Base-by-base conservation (phyloP, 2,329 filamentous ascomycete species). In the Fusarium verticillioides region DNA sequence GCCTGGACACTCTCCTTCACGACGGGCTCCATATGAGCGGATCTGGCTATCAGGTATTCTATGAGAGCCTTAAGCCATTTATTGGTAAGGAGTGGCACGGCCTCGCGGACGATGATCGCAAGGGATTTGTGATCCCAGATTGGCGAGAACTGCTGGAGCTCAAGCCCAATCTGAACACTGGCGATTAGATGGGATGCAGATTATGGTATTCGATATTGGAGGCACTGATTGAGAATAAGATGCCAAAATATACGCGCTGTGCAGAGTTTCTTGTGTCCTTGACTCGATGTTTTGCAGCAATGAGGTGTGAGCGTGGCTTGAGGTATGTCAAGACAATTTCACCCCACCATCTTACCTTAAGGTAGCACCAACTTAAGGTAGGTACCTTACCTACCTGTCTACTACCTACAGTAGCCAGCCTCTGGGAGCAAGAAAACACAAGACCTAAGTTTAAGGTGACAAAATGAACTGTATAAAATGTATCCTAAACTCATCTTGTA, bases 11-110 rank as follows among this genome's bases (percentile, higher is more conserved):
- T 42, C 83, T 90, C 63, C 80, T 91, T n/a, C 84, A 86, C 7
- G 89, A 90, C 69, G 89, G 89, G 1, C 80, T 91, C 66, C 89
- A 91, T 78, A 83, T 91, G 81, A 87, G 84, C 65, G 85, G 86
- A 37, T 82, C 86, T 63, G 85, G 84, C 5, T 91, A 91, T 75
- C 83, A 77, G 53, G 80, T 90, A 54, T 84, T 91, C 57, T 89
- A 84, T 73, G 82, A 86, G 15, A 75, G 83, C 42, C 79, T 90
- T 34, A 74, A 80, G 71, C 82, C 84, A n/a, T 84, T 88, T 63
- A 83, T 90, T 60, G 84, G 84, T 5, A 78, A 83, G 37, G 83
- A 85, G 50, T 86, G 83, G 80, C 78, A 80, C 15, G 82, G 71
- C 46, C 79, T 80, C 42, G 75, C 69, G 9, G 81, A 78, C 16